These are phyloP conservation scores for Endoconidiophora polonica DNA, from an alignment of 2,329 filamentous ascomycete species.

Conservation along the genomic window DNA sequence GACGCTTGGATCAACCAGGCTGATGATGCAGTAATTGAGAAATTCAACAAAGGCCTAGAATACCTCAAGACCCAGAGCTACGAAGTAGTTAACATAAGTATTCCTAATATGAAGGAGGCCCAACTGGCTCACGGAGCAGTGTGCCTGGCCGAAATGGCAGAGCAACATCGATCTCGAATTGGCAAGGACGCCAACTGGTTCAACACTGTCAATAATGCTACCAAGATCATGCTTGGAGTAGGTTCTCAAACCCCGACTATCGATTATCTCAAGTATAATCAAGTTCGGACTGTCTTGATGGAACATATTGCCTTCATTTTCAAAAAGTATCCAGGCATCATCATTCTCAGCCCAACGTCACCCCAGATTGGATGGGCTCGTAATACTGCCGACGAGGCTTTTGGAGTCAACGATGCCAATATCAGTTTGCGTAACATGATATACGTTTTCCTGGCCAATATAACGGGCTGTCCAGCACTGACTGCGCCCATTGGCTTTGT, in stretches of 20 bases:
- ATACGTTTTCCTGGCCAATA: constrained; percentile 75
- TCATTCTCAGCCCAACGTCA: constrained; percentile 65
- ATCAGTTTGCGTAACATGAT: constrained; percentile 61
- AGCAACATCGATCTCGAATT: constrained; percentile 26
- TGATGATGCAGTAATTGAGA: constrained; percentile 42
- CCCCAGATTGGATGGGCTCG: constrained; percentile 62
- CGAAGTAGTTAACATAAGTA: constrained; percentile 38
- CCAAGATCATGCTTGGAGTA: constrained; percentile 51
- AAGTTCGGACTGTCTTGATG: constrained; percentile 63
- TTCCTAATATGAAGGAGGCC: constrained; percentile 52
- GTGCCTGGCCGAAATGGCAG: constrained; percentile 56
- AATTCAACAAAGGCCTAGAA: constrained; percentile 45
- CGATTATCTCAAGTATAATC: constrained; percentile 58
- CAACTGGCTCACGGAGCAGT: constrained; percentile 63
- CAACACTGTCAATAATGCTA: constrained; percentile 43
- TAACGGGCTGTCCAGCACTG: constrained; percentile 60
- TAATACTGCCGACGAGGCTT: constrained; percentile 37
- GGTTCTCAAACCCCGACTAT: constrained; percentile 45
- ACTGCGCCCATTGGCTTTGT: constrained; percentile 60
- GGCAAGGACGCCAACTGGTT: constrained; percentile 33
- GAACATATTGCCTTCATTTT: constrained; percentile 58
- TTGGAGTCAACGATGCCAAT: constrained; percentile 63
- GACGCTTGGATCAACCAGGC: constrained; percentile 33
- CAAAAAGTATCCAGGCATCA: constrained; percentile 51
- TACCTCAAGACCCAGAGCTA: constrained; percentile 36